Base-by-base conservation (phyloP, 2,329 filamentous ascomycete genomes). In the Colletotrichum kahawae region DNA sequence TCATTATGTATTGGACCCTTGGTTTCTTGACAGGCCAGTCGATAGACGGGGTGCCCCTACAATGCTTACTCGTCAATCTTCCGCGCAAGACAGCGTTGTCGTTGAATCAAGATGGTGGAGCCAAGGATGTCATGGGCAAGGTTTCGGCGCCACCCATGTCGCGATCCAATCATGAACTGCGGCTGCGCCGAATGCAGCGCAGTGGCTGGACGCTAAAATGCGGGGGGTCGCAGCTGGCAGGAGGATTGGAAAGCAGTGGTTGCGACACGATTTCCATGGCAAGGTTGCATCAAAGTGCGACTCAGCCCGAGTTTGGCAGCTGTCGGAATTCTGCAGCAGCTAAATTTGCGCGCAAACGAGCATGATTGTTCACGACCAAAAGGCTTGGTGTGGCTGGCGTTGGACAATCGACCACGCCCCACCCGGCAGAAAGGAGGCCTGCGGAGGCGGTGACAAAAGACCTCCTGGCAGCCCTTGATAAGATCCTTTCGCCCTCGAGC, bases 81-180 rank as follows among this genome's bases (percentile, higher is more conserved):
- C 12, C 0, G 5, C 14, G 14, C 8, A 14, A 27, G 51, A 24
- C 27, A 2, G 27, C 31, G n/a, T 29, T n/a, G 43, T 56, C 43
- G 64, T 67, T 51, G 29, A 56, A 54, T 67, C 64, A 67, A 67
- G 13, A 31, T 67, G 38, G 43, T 56, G 64, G 64, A 27, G 43
- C n/a, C 13, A 24, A 16, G 1, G 2, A n/a, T 9, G 43, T n/a
- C 63, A 54, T 21, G 64, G 29, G 43, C 43, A 27, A 34, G 43
- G 64, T 67, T 67, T 24, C 64, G 8, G 48, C 48, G 64, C 48
- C 64, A 36, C 27, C 64, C 64, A 56, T 67, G 64, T 36, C 13
- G 64, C 10, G 21, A 2, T 24, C 64, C 64, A 67, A 67, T 67
- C 64, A 56, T 4, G 18, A 5, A 31, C 14, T 16, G n/a, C 18